A percentile compares a stretch with the other conserved stretches of the same genome.
phyloP scores from a whole-genome alignment of 805 yeast genomes.

The Pichia eremophila region DNA sequence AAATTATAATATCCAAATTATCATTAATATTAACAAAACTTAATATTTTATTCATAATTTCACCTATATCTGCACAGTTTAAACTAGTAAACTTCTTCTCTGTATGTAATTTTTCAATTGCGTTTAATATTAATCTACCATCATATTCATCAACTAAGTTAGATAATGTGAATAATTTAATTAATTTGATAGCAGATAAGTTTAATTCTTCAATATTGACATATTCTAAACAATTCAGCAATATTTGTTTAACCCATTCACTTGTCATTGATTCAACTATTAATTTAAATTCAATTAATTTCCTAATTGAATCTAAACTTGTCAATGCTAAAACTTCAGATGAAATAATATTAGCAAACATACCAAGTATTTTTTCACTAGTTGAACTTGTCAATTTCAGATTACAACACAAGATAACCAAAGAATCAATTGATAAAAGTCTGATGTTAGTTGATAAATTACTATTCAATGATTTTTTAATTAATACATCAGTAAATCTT shows the following conservation, averaged over 20 bases:
- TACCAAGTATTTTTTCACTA: constrained; percentile 7
- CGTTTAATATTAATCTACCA: constrained; percentile 1
- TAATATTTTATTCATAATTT: constrained; percentile 10
- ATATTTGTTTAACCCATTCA: constrained; percentile 15
- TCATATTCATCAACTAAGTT: constrained; percentile 8
- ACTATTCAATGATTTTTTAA: constrained; percentile 20
- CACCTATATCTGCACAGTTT: constrained; percentile 5
- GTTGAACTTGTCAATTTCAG: constrained; percentile 5
- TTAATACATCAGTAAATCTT: constrained; percentile 11
- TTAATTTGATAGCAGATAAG: constrained; percentile 12
- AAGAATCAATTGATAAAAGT: constrained; percentile 17
- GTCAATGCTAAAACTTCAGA: constrained; percentile 22
- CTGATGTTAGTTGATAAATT: constrained; percentile 28
- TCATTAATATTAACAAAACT: background rate
- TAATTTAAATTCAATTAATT: constrained; percentile 10
- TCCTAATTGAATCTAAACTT: constrained; percentile 16
- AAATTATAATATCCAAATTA: constrained; percentile 7
- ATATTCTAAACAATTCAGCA: constrained; percentile 14
- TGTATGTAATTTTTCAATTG: constrained; percentile 6
- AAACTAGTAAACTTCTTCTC: constrained; percentile 9
- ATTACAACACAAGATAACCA: constrained; percentile 13
- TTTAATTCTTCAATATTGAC: constrained; percentile 15
- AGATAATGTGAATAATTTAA: constrained; percentile 7
- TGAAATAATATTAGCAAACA: constrained; percentile 18
- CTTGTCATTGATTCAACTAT: background rate